These are phyloP conservation scores for Globisporangium iwayamae DNA, from an alignment of 352 stramenopile genomes.

Conservation along the genomic window DNA sequence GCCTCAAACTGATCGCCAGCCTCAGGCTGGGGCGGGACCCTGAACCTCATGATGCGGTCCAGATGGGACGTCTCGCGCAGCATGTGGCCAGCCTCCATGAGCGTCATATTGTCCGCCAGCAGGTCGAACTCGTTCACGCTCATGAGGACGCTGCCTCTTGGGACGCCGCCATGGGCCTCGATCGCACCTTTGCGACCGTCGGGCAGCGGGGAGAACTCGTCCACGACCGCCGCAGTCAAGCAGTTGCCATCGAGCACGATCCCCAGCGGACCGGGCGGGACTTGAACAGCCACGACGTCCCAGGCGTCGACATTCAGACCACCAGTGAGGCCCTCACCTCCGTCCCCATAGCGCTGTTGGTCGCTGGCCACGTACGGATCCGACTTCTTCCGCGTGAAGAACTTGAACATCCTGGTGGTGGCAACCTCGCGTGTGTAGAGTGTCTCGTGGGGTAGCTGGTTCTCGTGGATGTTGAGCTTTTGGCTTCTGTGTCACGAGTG, in stretches of 20 bases:
- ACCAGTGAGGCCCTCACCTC: not conserved
- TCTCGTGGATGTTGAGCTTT: not conserved
- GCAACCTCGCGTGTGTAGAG: not conserved
- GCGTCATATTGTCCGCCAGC: constrained; percentile 25
- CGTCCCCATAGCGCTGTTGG: not conserved
- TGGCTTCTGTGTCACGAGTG: not conserved
- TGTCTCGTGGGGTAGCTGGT: not conserved
- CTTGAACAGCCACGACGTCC: constrained; percentile 40
- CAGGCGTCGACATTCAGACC: constrained; percentile 15
- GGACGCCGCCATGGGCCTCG: constrained; percentile 41
- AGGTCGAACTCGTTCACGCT: constrained; percentile 64
- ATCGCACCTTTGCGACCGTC: constrained; percentile 36
- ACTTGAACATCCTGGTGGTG: constrained; percentile 9
- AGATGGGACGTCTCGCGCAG: constrained; percentile 47
- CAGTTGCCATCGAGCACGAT: constrained; percentile 55
- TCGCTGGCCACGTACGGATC: not conserved
- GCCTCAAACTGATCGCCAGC: not conserved
- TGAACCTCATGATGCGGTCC: constrained; percentile 37
- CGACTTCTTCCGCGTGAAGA: constrained; percentile 8
- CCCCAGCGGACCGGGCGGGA: constrained; percentile 46
- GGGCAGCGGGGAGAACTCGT: constrained; percentile 42
- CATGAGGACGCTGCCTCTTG: constrained; percentile 44
- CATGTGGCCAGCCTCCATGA: constrained; percentile 42
- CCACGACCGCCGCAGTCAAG: constrained; percentile 38
- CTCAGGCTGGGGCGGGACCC: constrained; percentile 24